Conservation (phyloP, 2,329 filamentous ascomycete genomes). For the Paecilomyces sp. region DNA sequence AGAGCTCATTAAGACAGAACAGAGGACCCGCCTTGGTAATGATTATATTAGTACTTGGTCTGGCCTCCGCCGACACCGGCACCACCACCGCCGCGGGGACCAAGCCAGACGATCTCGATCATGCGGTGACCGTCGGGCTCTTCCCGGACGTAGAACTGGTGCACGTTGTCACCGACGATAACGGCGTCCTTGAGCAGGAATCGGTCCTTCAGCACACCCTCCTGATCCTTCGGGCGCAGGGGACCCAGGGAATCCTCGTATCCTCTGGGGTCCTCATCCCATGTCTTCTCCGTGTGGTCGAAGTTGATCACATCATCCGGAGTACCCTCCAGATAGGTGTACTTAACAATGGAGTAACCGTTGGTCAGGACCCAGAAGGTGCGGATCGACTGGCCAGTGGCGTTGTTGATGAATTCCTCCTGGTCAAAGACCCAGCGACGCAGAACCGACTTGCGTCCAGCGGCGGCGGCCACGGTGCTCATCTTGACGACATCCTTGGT, state of each 20-base stretch:
- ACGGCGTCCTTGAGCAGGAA: slow-evolving; percentile 33
- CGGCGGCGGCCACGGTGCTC: slow-evolving; percentile 33
- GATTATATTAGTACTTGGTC: slow-evolving; percentile 20
- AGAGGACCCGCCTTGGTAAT: slow-evolving; percentile 27
- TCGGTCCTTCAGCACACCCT: slow-evolving; percentile 34
- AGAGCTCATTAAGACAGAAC: slow-evolving; percentile 19
- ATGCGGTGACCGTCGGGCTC: slow-evolving; percentile 34
- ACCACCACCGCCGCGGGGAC: slow-evolving; percentile 30
- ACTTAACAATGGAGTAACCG: slow-evolving; percentile 37
- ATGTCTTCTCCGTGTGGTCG: slow-evolving; percentile 37
- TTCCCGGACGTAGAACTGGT: slow-evolving; percentile 36
- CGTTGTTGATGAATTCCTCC: slow-evolving; percentile 26
- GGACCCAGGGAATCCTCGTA: slow-evolving; percentile 34
- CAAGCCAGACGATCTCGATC: slow-evolving; percentile 39
- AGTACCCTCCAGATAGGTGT: slow-evolving; percentile 29
- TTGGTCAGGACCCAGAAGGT: slow-evolving; percentile 39
- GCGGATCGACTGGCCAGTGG: slow-evolving; percentile 26
- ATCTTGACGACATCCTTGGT: slow-evolving; percentile 39
- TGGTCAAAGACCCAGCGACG: slow-evolving; percentile 39
- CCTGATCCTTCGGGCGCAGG: slow-evolving; percentile 31
- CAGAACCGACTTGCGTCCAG: slow-evolving; percentile 35
- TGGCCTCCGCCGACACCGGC: slow-evolving; percentile 24
- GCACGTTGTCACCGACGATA: slow-evolving; percentile 35
- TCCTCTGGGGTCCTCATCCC: slow-evolving; percentile 35
- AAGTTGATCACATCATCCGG: slow-evolving; percentile 36